Evolutionary conservation across 768 basidiomycete genomes (phyloP).

Genomic region (Podaxis mareebaensis): DNA sequence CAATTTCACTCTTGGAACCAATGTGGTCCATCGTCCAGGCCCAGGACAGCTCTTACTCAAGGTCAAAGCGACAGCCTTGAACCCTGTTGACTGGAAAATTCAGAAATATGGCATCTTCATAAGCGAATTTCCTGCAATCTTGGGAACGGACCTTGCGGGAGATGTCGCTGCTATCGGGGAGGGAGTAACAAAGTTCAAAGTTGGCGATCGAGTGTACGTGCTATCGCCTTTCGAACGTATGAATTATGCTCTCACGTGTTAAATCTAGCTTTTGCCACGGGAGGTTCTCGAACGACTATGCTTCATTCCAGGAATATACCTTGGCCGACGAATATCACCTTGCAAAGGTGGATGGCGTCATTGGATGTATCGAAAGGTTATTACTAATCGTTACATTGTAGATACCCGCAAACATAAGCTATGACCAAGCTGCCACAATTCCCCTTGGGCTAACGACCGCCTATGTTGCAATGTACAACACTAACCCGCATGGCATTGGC

Average conservation of each 20-base stretch:
- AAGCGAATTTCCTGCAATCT: slow-evolving; percentile 44
- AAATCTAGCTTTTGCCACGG: slow-evolving; percentile 37
- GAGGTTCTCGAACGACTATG: slow-evolving; percentile 35
- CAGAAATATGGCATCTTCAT: slow-evolving; percentile 41
- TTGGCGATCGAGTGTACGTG: slow-evolving; percentile 52
- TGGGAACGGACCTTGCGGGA: slow-evolving; percentile 50
- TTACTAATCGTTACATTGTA: slow-evolving; percentile 18
- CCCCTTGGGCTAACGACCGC: slow-evolving; percentile 51
- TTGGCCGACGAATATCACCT: slow-evolving; percentile 39
- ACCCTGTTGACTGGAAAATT: slow-evolving; percentile 56
- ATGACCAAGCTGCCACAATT: slow-evolving; percentile 49
- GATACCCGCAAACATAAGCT: slow-evolving; percentile 48
- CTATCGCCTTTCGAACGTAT: background rate
- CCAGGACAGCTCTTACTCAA: slow-evolving; percentile 50
- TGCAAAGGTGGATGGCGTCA: slow-evolving; percentile 34
- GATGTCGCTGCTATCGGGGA: slow-evolving; percentile 50
- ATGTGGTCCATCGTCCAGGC: slow-evolving; percentile 41
- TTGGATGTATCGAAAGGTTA: slow-evolving; percentile 6
- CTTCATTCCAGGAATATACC: slow-evolving; percentile 47
- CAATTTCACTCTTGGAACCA: slow-evolving; percentile 30
- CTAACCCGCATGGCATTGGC: slow-evolving; percentile 37
- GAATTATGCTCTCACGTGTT: background rate
- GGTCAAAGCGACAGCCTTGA: slow-evolving; percentile 47
- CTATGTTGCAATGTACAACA: slow-evolving; percentile 48
- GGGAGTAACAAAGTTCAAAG: slow-evolving; percentile 45